phyloP scores from a whole-genome alignment of 2,329 filamentous ascomycete species.

The Cyphellophora attinorum region DNA sequence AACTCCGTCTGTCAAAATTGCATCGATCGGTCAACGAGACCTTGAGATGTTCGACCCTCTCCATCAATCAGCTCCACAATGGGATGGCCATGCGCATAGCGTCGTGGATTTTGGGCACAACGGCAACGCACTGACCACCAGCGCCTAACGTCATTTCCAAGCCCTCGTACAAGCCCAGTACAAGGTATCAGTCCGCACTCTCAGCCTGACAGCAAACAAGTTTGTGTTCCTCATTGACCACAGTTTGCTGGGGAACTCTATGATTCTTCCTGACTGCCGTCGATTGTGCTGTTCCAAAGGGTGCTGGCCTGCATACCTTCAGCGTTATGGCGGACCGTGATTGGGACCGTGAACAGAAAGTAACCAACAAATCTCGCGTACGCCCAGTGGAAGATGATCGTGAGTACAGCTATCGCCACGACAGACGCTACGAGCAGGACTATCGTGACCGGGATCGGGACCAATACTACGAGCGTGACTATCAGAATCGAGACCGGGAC shows the following conservation, averaged over 20 bases:
- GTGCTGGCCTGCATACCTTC: no score
- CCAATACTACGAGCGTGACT: neutral
- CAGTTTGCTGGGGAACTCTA: neutral
- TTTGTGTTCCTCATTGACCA: neutral
- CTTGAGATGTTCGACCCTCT: no score
- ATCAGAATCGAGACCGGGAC: neutral
- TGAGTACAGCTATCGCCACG: slow-evolving; percentile 2
- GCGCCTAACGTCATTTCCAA: slow-evolving; percentile 1
- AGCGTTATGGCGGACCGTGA: no score
- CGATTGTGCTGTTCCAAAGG: no score
- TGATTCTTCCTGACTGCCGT: neutral
- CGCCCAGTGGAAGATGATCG: slow-evolving; percentile 4
- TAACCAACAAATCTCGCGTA: slow-evolving; percentile 10
- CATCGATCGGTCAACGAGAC: no score
- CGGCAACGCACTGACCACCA: no score
- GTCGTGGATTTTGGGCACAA: no score
- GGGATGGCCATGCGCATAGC: no score
- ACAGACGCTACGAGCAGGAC: slow-evolving; percentile 6
- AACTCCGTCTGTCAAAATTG: no score
- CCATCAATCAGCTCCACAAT: no score
- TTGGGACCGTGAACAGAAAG: slow-evolving; percentile 15
- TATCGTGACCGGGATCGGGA: slow-evolving; percentile 11
- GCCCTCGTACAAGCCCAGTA: neutral
- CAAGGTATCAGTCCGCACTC: neutral
- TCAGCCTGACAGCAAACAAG: neutral